Evolutionary conservation across 2,329 filamentous ascomycete genomes (phyloP).

Genomic region (Aspergillus fischeri): DNA sequence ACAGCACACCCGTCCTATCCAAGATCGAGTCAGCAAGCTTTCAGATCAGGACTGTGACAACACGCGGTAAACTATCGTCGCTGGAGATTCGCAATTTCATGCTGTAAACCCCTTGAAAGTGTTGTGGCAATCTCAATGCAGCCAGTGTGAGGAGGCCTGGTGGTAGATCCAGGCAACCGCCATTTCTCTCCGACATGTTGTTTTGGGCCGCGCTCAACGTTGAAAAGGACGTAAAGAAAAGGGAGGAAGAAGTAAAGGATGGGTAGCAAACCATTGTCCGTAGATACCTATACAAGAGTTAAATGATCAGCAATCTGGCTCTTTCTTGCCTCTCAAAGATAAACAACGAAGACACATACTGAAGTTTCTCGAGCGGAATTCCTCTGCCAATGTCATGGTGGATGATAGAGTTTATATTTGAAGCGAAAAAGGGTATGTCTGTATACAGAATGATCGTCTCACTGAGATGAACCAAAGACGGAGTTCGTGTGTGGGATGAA

Average conservation of each 20-base stretch:
- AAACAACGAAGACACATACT: conserved; percentile 45
- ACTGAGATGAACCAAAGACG: not conserved
- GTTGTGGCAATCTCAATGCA: conserved; percentile 2
- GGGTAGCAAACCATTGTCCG: conserved; percentile 59
- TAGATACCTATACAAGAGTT: conserved; percentile 55
- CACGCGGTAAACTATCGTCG: not conserved
- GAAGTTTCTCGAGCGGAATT: conserved; percentile 63
- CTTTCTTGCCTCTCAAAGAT: conserved; percentile 7
- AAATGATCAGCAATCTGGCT: conserved; percentile 19
- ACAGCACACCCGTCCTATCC: conserved; percentile 50
- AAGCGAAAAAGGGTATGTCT: not conserved
- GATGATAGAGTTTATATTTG: not conserved
- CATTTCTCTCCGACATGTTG: conserved; percentile 2
- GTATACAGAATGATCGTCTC: not conserved
- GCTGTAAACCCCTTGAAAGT: not conserved
- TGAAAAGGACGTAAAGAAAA: not conserved
- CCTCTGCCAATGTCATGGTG: conserved; percentile 58
- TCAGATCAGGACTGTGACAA: not conserved
- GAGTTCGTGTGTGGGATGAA: not conserved
- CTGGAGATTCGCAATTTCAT: not conserved
- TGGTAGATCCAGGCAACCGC: conserved; percentile 18
- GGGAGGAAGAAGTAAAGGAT: not conserved
- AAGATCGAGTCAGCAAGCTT: conserved; percentile 12
- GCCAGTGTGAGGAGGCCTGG: conserved; percentile 15
- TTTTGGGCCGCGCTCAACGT: conserved; percentile 1